Conservation (phyloP, 129 eudicot species). For the Ambrosia trifida region DNA sequence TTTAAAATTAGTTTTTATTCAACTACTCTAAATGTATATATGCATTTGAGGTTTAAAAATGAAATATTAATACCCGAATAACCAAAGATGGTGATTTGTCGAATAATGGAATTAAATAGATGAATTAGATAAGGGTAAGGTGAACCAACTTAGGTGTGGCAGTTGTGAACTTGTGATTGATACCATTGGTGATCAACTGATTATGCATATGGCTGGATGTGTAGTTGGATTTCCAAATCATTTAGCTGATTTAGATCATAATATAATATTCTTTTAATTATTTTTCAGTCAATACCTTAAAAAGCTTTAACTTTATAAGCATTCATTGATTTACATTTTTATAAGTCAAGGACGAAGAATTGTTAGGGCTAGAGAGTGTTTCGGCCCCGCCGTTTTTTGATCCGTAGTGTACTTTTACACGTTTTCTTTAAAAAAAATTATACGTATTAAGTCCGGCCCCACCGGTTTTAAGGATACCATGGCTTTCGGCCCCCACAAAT, state of each 20-base stretch:
- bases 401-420: too few species aligned
- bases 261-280: not conserved
- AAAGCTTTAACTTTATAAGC: too few species aligned
- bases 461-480: too few species aligned
- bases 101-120: not conserved
- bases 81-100: constrained; percentile 26
- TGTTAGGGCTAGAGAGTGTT: too few species aligned
- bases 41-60: not conserved
- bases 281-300: not conserved
- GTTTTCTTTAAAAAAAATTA: too few species aligned
- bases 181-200: not conserved
- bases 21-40: too few species aligned
- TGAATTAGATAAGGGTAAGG: constrained; percentile 24
- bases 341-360: too few species aligned
- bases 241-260: not conserved
- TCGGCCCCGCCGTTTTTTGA: too few species aligned
- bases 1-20: too few species aligned
- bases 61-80: not conserved
- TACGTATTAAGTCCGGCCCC: too few species aligned
- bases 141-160: constrained; percentile 38
- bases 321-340: not conserved
- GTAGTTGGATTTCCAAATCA: constrained; percentile 12
- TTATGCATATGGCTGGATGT: constrained; percentile 1
- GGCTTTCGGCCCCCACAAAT: too few species aligned
- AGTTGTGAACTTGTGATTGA: constrained; percentile 35